A percentile compares a stretch with the other conserved stretches of the same genome.
phyloP scores from a whole-genome alignment of 257 asterid genomes.

The Mitragyna speciosa region DNA sequence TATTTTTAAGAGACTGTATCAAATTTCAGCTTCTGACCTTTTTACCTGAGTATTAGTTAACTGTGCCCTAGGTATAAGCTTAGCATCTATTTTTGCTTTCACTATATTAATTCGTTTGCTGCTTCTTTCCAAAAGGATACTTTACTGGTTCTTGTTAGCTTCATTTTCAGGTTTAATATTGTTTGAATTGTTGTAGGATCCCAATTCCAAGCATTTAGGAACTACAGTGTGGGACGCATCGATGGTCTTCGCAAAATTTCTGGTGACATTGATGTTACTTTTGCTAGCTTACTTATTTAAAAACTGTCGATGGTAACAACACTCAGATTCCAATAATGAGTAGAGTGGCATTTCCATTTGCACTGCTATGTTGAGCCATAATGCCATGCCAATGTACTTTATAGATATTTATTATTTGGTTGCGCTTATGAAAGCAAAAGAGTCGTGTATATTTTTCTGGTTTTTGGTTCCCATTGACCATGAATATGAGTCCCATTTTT shows the following conservation, averaged over 20 bases:
- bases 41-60: not conserved
- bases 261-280: constrained; percentile 46
- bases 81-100: not conserved
- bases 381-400: not conserved
- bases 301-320: not conserved
- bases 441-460: not conserved
- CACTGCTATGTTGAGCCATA: not conserved
- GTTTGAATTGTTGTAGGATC: constrained; percentile 63
- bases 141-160: constrained; percentile 10
- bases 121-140: not conserved
- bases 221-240: constrained; percentile 99
- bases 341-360: not conserved
- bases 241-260: constrained; percentile 89
- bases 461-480: not conserved
- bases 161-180: constrained; percentile 20
- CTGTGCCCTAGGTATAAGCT: not conserved
- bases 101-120: not conserved
- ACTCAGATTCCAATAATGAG: not conserved
- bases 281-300: not conserved
- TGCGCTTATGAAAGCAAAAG: not conserved
- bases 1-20: not conserved
- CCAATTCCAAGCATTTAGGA: constrained; percentile 93
- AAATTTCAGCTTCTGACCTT: not conserved
- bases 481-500: not conserved
- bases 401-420: too few relatives aligned